A percentile compares a stretch with the other conserved stretches of the same genome.
phyloP scores from a whole-genome alignment of 2,329 filamentous ascomycete genomes.

The Myriosclerotinia curreyana region DNA sequence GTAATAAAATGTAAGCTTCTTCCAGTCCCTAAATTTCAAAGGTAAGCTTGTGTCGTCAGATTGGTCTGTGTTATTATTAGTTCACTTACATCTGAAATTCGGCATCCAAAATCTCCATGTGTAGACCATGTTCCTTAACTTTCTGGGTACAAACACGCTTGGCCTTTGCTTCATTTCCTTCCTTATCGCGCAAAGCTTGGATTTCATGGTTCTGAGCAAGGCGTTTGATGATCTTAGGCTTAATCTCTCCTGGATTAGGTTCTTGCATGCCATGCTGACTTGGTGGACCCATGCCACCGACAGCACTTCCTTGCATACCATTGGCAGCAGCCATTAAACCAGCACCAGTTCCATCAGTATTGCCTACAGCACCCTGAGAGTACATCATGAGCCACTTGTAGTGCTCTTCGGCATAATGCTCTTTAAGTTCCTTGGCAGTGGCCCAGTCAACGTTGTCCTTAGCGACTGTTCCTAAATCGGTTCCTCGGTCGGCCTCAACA shows the following conservation, averaged over 20 bases:
- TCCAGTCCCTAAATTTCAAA: constrained; percentile 73
- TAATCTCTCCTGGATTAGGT: constrained; percentile 69
- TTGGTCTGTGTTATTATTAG: not conserved
- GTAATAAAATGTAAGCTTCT: constrained; percentile 98
- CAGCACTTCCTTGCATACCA: constrained; percentile 64
- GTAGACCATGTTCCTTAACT: constrained; percentile 86
- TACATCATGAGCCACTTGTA: constrained; percentile 99
- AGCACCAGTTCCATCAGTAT: constrained; percentile 57
- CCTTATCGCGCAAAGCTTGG: constrained; percentile 84
- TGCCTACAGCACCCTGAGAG: constrained; percentile 69
- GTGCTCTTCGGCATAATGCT: constrained; percentile 90
- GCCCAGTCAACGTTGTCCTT: constrained; percentile 85
- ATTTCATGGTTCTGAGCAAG: constrained; percentile 91
- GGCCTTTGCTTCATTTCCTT: constrained; percentile 95
- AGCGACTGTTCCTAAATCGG: constrained; percentile 89
- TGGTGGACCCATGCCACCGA: constrained; percentile 75
- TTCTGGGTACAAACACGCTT: constrained; percentile 97
- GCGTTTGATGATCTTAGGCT: constrained; percentile 95
- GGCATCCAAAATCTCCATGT: constrained; percentile 98
- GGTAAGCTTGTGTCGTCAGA: constrained; percentile 10
- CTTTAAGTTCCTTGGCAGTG: constrained; percentile 82
- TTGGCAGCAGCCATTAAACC: constrained; percentile 63
- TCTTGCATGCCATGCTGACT: constrained; percentile 72
- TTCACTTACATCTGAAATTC: constrained; percentile 91
- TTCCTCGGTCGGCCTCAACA: constrained; percentile 93